Evolutionary conservation across 2,329 filamentous ascomycete genomes (phyloP).

Genomic region (Penicillium sumatraense): DNA sequence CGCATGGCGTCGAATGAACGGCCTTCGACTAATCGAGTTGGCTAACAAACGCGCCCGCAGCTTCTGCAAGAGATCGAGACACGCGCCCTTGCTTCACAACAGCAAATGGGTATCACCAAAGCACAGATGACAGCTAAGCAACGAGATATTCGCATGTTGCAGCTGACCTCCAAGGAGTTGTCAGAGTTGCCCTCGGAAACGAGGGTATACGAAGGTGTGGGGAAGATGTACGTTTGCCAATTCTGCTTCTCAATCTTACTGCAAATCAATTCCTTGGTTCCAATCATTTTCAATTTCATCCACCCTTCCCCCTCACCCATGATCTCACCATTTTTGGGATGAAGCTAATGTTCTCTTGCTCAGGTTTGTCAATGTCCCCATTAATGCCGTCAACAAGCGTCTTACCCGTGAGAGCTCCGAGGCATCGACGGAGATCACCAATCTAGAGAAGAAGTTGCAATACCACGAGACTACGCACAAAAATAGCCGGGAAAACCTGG

Average conservation of each 20-base stretch:
- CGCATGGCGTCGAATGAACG: neutral
- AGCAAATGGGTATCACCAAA: conserved; percentile 86
- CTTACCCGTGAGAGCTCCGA: conserved; percentile 75
- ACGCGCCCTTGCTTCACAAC: conserved; percentile 84
- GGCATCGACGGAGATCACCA: conserved; percentile 76
- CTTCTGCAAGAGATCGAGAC: conserved; percentile 92
- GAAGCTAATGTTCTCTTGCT: conserved; percentile 1
- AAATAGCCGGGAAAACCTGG: conserved; percentile 89
- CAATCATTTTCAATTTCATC: conserved; percentile 2
- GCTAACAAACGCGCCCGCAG: conserved; percentile 53
- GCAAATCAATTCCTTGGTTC: neutral
- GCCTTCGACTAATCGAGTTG: neutral
- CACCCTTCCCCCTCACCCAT: neutral
- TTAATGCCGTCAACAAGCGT: conserved; percentile 73
- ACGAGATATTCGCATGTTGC: conserved; percentile 84
- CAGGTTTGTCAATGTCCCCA: conserved; percentile 87
- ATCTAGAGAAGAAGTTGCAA: conserved; percentile 83
- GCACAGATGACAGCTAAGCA: conserved; percentile 84
- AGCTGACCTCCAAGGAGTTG: conserved; percentile 84
- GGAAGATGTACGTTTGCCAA: conserved; percentile 79
- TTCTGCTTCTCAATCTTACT: conserved; percentile 23
- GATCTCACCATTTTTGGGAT: conserved; percentile 3
- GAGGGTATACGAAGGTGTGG: conserved; percentile 89
- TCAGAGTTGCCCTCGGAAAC: conserved; percentile 75
- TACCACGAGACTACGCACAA: conserved; percentile 95